These are phyloP conservation scores for Hsuehochloa calcarea DNA, from an alignment of 176 grass and related monocot genomes.

Conservation along the genomic window DNA sequence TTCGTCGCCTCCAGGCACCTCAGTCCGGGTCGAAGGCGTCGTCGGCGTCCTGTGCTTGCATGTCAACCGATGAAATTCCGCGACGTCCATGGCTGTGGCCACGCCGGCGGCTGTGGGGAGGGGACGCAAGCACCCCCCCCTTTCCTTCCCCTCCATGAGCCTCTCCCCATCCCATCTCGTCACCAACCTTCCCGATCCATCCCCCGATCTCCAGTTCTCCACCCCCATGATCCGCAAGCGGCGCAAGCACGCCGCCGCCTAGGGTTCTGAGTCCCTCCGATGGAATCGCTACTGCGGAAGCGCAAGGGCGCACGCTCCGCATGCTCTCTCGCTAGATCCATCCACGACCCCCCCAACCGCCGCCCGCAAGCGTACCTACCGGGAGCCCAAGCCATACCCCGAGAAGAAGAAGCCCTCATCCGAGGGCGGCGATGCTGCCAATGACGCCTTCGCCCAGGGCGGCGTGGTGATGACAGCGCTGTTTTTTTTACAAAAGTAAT, in stretches of 20 bases:
- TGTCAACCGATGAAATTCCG: too few relatives aligned
- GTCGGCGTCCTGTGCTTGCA: too few relatives aligned
- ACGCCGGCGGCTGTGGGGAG: too few relatives aligned
- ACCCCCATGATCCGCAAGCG: conserved; percentile 54
- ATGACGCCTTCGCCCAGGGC: background rate
- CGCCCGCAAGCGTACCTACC: conserved; percentile 48
- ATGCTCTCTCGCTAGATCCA: conserved; percentile 45
- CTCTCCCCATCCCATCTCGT: conserved; percentile 30
- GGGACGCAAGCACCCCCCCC: too few relatives aligned
- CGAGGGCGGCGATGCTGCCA: background rate
- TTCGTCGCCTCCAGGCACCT: too few relatives aligned
- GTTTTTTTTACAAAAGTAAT: too few relatives aligned
- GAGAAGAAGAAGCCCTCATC: conserved; percentile 33
- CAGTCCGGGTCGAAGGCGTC: too few relatives aligned
- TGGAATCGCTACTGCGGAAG: conserved; percentile 74
- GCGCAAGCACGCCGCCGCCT: conserved; percentile 26
- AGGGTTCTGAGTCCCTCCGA: conserved; percentile 16
- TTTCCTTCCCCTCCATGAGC: conserved; percentile 22
- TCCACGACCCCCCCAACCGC: conserved; percentile 33
- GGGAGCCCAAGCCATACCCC: conserved; percentile 43
- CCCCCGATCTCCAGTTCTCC: conserved; percentile 4
- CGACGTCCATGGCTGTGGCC: too few relatives aligned
- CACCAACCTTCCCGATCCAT: conserved; percentile 35
- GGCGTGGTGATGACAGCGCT: conserved; percentile 47
- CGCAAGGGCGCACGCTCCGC: conserved; percentile 63